Conservation (phyloP, 306 rosid species). For the Trifolium dubium region DNA sequence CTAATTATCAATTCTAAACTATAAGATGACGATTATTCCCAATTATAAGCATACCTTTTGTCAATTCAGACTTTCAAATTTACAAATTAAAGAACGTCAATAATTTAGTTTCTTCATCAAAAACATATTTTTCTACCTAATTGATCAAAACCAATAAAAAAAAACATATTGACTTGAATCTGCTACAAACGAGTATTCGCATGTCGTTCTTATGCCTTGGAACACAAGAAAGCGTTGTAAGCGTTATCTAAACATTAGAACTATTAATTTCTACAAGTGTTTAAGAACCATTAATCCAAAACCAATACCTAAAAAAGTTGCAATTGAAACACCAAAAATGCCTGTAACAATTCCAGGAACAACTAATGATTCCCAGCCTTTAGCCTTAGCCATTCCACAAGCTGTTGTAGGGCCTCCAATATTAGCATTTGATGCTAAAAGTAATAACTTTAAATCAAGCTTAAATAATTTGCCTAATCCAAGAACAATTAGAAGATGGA, state of each 20-base stretch:
- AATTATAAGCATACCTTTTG: no score
- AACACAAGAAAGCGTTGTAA: background rate
- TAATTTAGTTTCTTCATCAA: no score
- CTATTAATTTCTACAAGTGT: slow-evolving; percentile 45
- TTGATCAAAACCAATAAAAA: no score
- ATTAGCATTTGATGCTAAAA: slow-evolving; percentile 83
- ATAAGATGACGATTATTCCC: no score
- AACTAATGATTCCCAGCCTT: slow-evolving; percentile 71
- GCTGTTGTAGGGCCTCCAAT: slow-evolving; percentile 89
- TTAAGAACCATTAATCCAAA: slow-evolving; percentile 62
- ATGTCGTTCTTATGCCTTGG: no score
- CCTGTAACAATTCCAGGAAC: slow-evolving; percentile 82
- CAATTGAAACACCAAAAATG: slow-evolving; percentile 65
- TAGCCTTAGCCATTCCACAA: slow-evolving; percentile 82
- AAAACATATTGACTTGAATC: no score
- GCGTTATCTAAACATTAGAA: background rate
- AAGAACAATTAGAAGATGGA: slow-evolving; percentile 64
- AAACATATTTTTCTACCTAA: no score
- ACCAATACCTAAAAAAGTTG: slow-evolving; percentile 72
- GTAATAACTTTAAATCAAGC: slow-evolving; percentile 63
- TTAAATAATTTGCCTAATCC: slow-evolving; percentile 65
- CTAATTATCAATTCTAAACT: no score
- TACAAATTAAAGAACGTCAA: no score
- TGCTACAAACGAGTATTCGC: no score
- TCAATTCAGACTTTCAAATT: no score